Percentiles rank a stretch among this genome's conserved stretches.
phyloP scores from a whole-genome alignment of 495 filamentous ascomycete species.

The Annulohypoxylon nitens region DNA sequence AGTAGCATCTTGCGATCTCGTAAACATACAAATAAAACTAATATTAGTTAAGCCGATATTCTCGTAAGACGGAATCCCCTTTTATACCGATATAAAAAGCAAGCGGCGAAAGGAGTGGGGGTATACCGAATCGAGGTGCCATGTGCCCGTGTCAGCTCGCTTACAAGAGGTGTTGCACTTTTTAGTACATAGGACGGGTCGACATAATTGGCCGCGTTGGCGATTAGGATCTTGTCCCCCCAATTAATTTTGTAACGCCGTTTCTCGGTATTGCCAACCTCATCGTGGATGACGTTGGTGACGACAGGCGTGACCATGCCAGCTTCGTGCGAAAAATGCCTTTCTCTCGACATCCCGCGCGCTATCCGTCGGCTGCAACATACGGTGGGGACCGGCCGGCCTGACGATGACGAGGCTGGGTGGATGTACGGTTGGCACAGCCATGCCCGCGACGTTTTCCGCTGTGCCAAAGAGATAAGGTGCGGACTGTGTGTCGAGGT shows the following conservation, averaged over 20 bases:
- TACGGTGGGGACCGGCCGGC: background rate
- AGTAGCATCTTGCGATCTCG: background rate
- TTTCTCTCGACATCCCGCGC: background rate
- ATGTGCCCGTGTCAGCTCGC: slow-evolving; percentile 5
- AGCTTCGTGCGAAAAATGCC: background rate
- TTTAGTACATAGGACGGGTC: background rate
- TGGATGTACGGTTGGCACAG: slow-evolving; percentile 4
- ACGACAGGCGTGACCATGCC: background rate
- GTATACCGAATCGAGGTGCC: background rate
- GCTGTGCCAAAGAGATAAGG: background rate
- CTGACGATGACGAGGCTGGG: slow-evolving; percentile 6
- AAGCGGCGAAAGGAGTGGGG: background rate
- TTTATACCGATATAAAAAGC: background rate
- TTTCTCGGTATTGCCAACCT: background rate
- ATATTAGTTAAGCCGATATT: background rate
- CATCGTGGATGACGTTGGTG: background rate
- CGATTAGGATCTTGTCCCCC: background rate
- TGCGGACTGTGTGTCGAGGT: background rate
- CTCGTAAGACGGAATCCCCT: background rate
- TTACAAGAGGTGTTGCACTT: background rate
- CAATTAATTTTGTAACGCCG: background rate
- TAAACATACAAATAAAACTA: background rate
- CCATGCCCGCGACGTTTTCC: background rate
- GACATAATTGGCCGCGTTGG: background rate
- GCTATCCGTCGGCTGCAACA: background rate